Evolutionary conservation across 78 protist genomes (phyloP).

Genomic region (Chrysochromulina parva): DNA sequence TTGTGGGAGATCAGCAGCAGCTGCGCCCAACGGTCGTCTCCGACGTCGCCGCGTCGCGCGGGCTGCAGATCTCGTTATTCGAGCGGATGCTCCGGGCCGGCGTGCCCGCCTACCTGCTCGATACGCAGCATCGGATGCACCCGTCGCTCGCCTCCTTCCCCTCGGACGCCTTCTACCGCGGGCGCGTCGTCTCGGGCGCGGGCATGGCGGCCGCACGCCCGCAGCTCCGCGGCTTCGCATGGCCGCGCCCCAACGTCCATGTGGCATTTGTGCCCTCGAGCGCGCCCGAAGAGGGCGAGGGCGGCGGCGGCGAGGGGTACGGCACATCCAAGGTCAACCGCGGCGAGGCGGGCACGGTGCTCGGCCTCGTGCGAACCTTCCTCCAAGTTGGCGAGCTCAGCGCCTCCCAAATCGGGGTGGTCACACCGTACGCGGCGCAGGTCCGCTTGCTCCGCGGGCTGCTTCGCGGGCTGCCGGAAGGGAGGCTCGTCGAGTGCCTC

Average conservation of each 20-base stretch:
- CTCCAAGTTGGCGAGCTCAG: not conserved
- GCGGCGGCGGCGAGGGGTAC: not conserved
- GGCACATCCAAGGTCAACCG: not conserved
- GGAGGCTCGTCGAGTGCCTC: slow-evolving; percentile 58
- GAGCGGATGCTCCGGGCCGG: not conserved
- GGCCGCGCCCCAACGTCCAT: not conserved
- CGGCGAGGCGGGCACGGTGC: not conserved
- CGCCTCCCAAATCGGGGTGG: not conserved
- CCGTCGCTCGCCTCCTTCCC: not conserved
- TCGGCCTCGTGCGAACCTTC: not conserved
- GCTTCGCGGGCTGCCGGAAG: not conserved
- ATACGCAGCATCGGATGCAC: not conserved
- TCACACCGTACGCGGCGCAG: slow-evolving; percentile 8
- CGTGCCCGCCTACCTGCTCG: not conserved
- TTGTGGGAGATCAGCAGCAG: not conserved
- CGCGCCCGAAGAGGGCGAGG: not conserved
- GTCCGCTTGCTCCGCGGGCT: no score
- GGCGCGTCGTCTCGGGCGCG: not conserved
- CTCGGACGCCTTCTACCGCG: not conserved
- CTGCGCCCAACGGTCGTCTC: not conserved
- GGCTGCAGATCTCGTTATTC: not conserved
- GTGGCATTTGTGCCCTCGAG: not conserved
- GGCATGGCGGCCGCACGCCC: not conserved
- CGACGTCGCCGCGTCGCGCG: not conserved
- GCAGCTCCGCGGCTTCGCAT: not conserved